Evolutionary conservation across 1,284 basidiomycete genomes (phyloP).

Genomic region (Fomes fomentarius): DNA sequence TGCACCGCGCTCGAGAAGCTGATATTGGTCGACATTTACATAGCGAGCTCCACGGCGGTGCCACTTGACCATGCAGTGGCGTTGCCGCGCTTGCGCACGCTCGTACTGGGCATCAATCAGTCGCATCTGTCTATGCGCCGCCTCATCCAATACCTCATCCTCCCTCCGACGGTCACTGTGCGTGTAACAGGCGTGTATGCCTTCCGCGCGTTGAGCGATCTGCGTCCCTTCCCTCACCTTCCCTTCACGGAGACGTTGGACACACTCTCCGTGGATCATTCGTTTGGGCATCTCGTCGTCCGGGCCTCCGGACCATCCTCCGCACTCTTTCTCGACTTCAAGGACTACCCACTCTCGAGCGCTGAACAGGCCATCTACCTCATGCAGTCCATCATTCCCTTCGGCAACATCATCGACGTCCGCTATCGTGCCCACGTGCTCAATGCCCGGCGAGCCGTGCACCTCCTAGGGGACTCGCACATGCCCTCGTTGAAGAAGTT

Average conservation of each 20-base stretch:
- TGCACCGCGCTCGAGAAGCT: constrained; percentile 17
- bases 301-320: constrained; percentile 10
- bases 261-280: constrained; percentile 14
- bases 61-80: constrained; percentile 1
- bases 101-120: constrained; percentile 17
- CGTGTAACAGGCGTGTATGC: constrained; percentile 15
- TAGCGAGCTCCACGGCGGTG: constrained; percentile 4
- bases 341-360: background rate
- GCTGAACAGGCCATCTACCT: background rate
- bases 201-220: constrained; percentile 15
- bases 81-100: constrained; percentile 10
- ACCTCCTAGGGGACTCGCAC: constrained; percentile 1
- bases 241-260: constrained; percentile 16
- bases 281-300: constrained; percentile 4
- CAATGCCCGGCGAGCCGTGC: constrained; percentile 6
- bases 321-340: constrained; percentile 19
- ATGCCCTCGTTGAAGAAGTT: constrained; percentile 6
- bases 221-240: constrained; percentile 17
- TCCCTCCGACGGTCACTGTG: constrained; percentile 12
- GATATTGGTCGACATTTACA: constrained; percentile 19
- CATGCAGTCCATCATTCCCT: constrained; percentile 12
- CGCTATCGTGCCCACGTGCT: constrained; percentile 6
- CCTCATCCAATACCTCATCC: constrained; percentile 13
- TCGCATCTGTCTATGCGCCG: constrained; percentile 20
- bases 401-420: constrained; percentile 5